Evolutionary conservation across 2,329 filamentous ascomycete genomes (phyloP).

Genomic region (Proliferodiscus dingleyae): DNA sequence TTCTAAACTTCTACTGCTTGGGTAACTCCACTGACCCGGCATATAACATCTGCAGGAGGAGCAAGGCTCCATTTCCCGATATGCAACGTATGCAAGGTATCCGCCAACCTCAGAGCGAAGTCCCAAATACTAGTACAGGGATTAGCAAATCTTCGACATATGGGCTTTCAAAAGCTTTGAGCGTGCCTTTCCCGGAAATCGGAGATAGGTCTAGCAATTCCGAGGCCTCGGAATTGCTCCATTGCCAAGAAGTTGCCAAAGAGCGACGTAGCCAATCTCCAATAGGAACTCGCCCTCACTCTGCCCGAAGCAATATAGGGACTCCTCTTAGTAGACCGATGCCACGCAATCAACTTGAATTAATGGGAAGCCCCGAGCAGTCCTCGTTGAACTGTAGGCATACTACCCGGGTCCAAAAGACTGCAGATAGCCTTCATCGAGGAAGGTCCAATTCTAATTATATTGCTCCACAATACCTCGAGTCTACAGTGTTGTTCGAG

Average conservation of each 20-base stretch:
- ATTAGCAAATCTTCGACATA: neutral
- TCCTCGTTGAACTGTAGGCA: neutral
- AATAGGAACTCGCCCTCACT: neutral
- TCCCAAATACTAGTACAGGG: neutral
- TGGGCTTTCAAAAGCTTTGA: neutral
- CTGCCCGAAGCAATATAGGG: constrained; percentile 1
- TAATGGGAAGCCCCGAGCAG: neutral
- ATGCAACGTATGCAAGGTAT: neutral
- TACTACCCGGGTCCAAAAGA: constrained; percentile 7
- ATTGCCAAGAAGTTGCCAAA: too few species aligned
- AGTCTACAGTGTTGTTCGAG: neutral
- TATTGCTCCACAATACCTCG: neutral
- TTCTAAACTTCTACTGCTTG: neutral
- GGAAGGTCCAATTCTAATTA: neutral
- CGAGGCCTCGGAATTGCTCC: too few species aligned
- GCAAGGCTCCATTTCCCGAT: neutral
- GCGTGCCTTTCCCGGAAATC: neutral
- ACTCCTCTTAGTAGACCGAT: neutral
- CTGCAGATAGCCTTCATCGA: too few species aligned
- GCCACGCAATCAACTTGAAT: neutral
- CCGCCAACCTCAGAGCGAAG: neutral
- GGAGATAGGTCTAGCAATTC: too few species aligned
- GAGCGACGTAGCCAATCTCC: neutral
- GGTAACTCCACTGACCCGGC: neutral
- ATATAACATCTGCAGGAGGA: too few species aligned